Conservation (phyloP, 2,329 filamentous ascomycete species). For the Xylaria sp. region DNA sequence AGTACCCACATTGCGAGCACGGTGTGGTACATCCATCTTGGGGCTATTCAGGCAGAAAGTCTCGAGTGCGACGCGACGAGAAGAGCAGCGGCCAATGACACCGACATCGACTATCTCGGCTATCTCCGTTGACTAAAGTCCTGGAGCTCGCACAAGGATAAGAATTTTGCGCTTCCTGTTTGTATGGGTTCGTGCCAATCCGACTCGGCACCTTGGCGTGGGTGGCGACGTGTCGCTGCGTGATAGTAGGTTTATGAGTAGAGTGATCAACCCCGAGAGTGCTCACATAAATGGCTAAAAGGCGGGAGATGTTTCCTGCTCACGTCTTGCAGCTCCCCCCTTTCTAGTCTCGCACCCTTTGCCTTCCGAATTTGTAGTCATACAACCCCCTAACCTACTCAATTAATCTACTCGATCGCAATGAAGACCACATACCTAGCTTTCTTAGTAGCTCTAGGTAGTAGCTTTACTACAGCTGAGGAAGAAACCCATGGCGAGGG, state of each 20-base stretch:
- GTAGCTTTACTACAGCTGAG: slow-evolving; percentile 34
- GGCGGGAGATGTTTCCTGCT: not conserved
- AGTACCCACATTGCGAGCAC: not conserved
- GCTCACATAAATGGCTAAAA: not conserved
- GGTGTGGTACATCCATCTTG: slow-evolving; percentile 19
- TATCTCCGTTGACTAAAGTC: slow-evolving; percentile 19
- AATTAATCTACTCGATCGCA: slow-evolving; percentile 7
- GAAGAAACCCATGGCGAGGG: slow-evolving; percentile 44
- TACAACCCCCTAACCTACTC: not conserved
- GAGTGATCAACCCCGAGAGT: not conserved
- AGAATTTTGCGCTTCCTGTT: not conserved
- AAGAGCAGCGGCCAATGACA: slow-evolving; percentile 20
- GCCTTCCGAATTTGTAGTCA: not conserved
- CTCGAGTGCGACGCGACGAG: slow-evolving; percentile 15
- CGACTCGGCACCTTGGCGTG: slow-evolving; percentile 8
- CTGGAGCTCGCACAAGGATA: not conserved
- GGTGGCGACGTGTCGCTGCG: not conserved
- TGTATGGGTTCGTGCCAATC: not conserved
- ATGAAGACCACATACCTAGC: slow-evolving; percentile 41
- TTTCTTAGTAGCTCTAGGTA: slow-evolving; percentile 34
- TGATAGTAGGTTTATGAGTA: not conserved
- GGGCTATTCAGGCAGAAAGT: slow-evolving; percentile 31
- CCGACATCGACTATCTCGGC: slow-evolving; percentile 18
- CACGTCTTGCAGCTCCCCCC: not conserved
- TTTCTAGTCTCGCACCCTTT: not conserved